Base-by-base conservation (phyloP, 768 basidiomycete species). In the Suillus alpinus region DNA sequence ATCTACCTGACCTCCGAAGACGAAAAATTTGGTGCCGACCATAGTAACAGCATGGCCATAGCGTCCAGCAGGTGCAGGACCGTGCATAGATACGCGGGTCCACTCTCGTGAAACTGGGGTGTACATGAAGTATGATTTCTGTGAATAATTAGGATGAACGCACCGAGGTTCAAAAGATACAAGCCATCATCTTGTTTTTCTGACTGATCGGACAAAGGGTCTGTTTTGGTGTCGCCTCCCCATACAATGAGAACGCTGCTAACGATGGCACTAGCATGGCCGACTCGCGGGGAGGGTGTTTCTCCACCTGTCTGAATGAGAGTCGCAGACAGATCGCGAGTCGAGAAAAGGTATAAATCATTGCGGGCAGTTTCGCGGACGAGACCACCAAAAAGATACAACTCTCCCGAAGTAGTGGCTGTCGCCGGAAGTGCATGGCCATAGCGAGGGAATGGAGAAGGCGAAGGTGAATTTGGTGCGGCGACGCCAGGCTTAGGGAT, bases 21-120 rank as follows among this genome's bases (percentile, higher is more conserved):
- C 83, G 72, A 92, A 92, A 77, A 99, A 97, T 73, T 86, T 91
- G 64, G 91, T 92, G 44, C 89, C 92, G 47, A 84, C 83, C 91
- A 99, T 95, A 10, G 92, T 87, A 13, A 95, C 95, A 1, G 95
- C 91, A 74, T 99, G 97, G 0, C 97, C 97, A 69, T 99, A 98
- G 57, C 97, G 83, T 12, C 97, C 97, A 7, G 83, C 82, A 0
- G 97, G 97, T 0, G 87, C 81, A 3, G 87, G 80, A 0, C 93
- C 90, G 55, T 86, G 78, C 8, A 94, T 88, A 2, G 86, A 79
- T 18, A 97, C 90, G 46, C 87, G 84, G 39, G 94, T 97, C 97
- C 97, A 99, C 72, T 98, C 97, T 64, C 91, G 86, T 3, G 94
- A 91, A 59, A 91, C 95, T 98, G 66, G 29, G 57, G 40, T 62